These are phyloP conservation scores for Neurospora sp. DNA, from an alignment of 495 filamentous ascomycete species.

Conservation along the genomic window DNA sequence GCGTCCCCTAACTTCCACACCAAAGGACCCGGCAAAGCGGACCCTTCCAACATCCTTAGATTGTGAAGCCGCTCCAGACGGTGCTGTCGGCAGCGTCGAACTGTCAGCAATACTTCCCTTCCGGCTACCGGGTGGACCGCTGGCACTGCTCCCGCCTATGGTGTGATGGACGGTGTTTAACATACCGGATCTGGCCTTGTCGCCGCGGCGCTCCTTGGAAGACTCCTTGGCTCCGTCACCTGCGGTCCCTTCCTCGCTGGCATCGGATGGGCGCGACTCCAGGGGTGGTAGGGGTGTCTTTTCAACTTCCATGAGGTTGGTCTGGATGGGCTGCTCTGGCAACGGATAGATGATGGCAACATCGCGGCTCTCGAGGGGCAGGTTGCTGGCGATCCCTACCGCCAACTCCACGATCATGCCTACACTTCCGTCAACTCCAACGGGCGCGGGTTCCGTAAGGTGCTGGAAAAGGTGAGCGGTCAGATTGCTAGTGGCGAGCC, in stretches of 20 bases:
- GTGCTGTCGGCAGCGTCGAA: slow-evolving; percentile 27
- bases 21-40: slow-evolving; percentile 75
- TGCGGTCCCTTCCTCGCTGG: slow-evolving; percentile 31
- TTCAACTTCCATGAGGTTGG: slow-evolving; percentile 77
- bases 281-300: slow-evolving; percentile 60
- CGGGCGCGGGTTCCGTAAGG: slow-evolving; percentile 63
- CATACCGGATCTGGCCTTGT: slow-evolving; percentile 31
- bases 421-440: slow-evolving; percentile 69
- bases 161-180: slow-evolving; percentile 17
- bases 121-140: slow-evolving; percentile 16
- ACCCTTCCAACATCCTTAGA: slow-evolving; percentile 46
- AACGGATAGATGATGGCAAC: slow-evolving; percentile 76
- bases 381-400: slow-evolving; percentile 71
- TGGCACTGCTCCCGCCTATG: slow-evolving; percentile 15
- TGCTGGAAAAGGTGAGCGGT: slow-evolving; percentile 58
- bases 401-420: slow-evolving; percentile 91
- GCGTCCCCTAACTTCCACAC: slow-evolving; percentile 73
- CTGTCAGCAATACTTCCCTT: slow-evolving; percentile 28
- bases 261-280: slow-evolving; percentile 42
- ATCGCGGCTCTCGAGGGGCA: slow-evolving; percentile 86
- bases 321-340: slow-evolving; percentile 57
- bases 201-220: slow-evolving; percentile 28
- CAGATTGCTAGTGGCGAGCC: slow-evolving; percentile 59
- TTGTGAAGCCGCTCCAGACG: slow-evolving; percentile 19
- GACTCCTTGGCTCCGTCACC: slow-evolving; percentile 35